These are phyloP conservation scores for Sabuloglossum arenarium DNA, from an alignment of 495 filamentous ascomycete genomes.

Conservation along the genomic window DNA sequence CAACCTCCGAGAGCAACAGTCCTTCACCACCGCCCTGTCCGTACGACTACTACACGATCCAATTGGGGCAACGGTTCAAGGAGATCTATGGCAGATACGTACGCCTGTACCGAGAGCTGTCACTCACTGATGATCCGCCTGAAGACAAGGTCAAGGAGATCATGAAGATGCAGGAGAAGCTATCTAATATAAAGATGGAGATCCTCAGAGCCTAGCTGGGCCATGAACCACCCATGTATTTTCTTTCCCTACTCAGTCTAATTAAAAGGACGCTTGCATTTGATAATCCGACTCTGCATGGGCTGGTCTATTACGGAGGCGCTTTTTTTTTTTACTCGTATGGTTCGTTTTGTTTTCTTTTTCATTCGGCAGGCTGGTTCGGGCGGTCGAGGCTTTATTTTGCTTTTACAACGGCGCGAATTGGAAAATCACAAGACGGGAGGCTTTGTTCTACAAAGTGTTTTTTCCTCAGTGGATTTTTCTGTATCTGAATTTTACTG, in stretches of 20 bases:
- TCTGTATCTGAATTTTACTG: too few species aligned
- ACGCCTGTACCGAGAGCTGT: slow-evolving; percentile 35
- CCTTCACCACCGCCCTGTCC: neutral
- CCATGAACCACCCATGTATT: neutral
- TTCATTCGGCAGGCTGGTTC: too few species aligned
- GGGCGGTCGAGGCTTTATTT: neutral
- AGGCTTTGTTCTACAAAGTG: too few species aligned
- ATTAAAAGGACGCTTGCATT: neutral
- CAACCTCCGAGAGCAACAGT: slow-evolving; percentile 3
- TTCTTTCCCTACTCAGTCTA: neutral
- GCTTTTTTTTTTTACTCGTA: neutral
- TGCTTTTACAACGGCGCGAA: neutral
- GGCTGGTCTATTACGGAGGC: neutral
- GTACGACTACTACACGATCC: slow-evolving; percentile 11
- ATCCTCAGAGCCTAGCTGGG: slow-evolving; percentile 18
- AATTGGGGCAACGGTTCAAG: slow-evolving; percentile 41
- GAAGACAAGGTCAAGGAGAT: slow-evolving; percentile 34
- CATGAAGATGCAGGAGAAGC: slow-evolving; percentile 35
- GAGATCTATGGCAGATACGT: slow-evolving; percentile 40
- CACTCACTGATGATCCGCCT: slow-evolving; percentile 27
- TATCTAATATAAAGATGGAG: slow-evolving; percentile 42
- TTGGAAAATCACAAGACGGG: too few species aligned
- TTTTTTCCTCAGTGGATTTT: too few species aligned
- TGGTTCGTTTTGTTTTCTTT: neutral
- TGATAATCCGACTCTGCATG: neutral